These are phyloP conservation scores for Laguncularia racemosa DNA, from an alignment of 345 rosid species.

Conservation along the genomic window DNA sequence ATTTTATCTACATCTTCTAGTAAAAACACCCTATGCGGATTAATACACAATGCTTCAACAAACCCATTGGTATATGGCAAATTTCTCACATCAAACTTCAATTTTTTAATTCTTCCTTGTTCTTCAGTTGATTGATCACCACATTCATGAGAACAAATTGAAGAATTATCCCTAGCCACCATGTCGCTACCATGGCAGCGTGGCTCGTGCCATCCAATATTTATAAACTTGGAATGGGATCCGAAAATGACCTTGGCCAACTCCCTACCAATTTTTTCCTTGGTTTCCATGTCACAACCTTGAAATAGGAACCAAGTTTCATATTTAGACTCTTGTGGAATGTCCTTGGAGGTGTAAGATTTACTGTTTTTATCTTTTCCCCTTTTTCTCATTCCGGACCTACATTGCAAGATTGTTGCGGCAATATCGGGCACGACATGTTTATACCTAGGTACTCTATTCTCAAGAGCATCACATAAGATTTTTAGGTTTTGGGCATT, in stretches of 20 bases:
- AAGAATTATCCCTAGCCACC: neutral
- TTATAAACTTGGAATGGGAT: neutral
- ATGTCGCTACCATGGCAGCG: neutral
- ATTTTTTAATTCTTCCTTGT: too few relatives aligned
- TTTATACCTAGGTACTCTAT: neutral
- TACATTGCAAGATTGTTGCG: neutral
- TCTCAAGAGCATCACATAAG: neutral
- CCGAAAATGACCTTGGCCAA: neutral
- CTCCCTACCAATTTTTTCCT: neutral
- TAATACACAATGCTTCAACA: too few relatives aligned
- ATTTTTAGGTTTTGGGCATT: neutral
- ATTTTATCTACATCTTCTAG: too few relatives aligned
- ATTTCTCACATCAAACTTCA: too few relatives aligned
- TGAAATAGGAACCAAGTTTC: slow-evolving; percentile 1
- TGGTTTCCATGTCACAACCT: neutral
- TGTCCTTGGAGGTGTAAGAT: neutral
- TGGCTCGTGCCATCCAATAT: neutral
- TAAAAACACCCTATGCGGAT: too few relatives aligned
- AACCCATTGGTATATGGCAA: too few relatives aligned
- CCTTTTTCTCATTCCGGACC: neutral
- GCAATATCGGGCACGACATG: neutral
- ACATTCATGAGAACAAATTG: neutral
- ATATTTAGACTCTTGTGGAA: neutral
- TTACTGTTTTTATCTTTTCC: neutral
- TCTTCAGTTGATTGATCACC: too few relatives aligned